Base-by-base conservation (phyloP, 306 rosid genomes). In the Prunus mume region DNA sequence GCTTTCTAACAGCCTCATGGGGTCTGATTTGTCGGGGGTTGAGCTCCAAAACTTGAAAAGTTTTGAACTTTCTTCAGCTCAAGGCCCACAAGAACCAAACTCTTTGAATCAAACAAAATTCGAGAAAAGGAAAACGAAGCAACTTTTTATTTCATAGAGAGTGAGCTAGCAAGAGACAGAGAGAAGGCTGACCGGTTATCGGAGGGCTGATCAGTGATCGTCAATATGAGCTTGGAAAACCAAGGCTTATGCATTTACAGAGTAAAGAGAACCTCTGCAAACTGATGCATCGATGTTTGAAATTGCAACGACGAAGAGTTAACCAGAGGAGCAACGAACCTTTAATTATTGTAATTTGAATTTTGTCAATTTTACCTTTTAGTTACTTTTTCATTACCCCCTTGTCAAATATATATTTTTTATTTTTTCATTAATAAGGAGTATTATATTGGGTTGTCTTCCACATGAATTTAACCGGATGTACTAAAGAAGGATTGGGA, bases 1-100 rank as follows among this genome's bases (percentile, higher is more conserved):
- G 49, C 69, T 67, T 15, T 81, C 64, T 3, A 82, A 68, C 17
- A 71, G 24, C 68, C 75, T 80, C 89, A 89, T 89, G 56, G 66
- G 24, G 47, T 0, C 49, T 65, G 3, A 65, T 65, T 64, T 58
- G 17, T 32, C 15, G 69, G 17, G 47, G 49, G 27, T 65, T 18
- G 12, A 17, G 47, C 45, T 14, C 25, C 65, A 25, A 58, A 58
- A 22, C 11, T 58, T 62, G 67, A 58, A 22, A 57, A 4, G 0
- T 9, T 55, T 24, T 60, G 0, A 12, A 24, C 15, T 60, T 25
- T 24, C 65, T 60, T 60, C 30, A 25, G 17, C 65, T 24, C 34
- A 24, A 60, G 32, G 25, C 65, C 34, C 17, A 60, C 65, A 60
- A 60, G 18, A 60, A 60, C 15, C 65, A 60, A 58, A 24, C 65